Conservation (phyloP, 805 yeast species). For the Maudiozyma barnettii region DNA sequence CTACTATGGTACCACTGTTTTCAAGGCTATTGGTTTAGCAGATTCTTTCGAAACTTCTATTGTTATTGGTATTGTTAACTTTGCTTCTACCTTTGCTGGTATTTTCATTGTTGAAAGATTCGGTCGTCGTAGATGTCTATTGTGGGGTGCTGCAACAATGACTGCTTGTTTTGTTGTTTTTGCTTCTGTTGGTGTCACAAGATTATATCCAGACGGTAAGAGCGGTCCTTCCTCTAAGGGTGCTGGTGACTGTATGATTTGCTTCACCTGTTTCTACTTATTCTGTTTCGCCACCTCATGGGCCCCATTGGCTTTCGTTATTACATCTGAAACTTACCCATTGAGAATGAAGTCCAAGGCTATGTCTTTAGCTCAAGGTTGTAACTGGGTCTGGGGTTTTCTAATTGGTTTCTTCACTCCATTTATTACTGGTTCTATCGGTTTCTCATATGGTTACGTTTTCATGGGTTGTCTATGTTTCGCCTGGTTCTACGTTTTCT, state of each 20-base stretch:
- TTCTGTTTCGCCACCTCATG: constrained; percentile 65
- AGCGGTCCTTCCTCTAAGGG: constrained; percentile 35
- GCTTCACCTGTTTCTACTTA: constrained; percentile 56
- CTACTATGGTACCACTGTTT: constrained; percentile 55
- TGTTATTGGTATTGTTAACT: constrained; percentile 49
- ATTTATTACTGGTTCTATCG: constrained; percentile 50
- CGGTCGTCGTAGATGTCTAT: constrained; percentile 40
- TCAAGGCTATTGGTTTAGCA: constrained; percentile 48
- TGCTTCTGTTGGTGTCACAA: constrained; percentile 52
- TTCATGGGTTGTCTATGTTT: constrained; percentile 48
- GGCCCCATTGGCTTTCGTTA: constrained; percentile 61
- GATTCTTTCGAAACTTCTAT: constrained; percentile 53
- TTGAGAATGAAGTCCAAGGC: constrained; percentile 55
- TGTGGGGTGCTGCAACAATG: constrained; percentile 43
- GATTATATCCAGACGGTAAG: constrained; percentile 34
- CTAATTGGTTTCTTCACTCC: constrained; percentile 63
- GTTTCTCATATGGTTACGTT: constrained; percentile 60
- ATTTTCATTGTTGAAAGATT: constrained; percentile 41
- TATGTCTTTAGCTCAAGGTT: constrained; percentile 48
- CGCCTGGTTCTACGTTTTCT: constrained; percentile 52
- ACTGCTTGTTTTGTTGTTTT: constrained; percentile 37
- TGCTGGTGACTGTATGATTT: constrained; percentile 62
- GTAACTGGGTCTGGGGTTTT: constrained; percentile 61
- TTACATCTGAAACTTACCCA: constrained; percentile 60
- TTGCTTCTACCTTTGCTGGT: constrained; percentile 44